Base-by-base conservation (phyloP, 441 rosid genomes). In the Gossypium lobatum region DNA sequence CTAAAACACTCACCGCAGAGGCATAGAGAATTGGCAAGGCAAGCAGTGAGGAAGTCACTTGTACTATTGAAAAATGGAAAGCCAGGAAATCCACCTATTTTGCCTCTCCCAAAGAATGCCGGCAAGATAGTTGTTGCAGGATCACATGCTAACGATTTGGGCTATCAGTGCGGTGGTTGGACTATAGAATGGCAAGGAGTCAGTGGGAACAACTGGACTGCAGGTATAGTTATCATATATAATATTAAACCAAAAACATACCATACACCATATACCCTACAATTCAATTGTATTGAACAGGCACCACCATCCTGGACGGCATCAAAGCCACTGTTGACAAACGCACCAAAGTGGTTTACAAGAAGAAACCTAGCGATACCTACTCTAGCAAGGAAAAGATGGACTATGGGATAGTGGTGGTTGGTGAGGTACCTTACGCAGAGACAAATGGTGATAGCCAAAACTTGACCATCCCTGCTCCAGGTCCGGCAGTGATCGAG, bases 11-110 rank as follows among this genome's bases (percentile, higher is more conserved):
- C 46, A 23, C 34, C 13, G 31, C 63, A 45, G 69, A 23, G 23
- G 5, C 75, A 72, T 61, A 72, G 59, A 25, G 60, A 61, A 20
- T n/a, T 72, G 16, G 75, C 75, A 11, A 58, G 59, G 23, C 48
- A 72, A 72, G 75, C 59, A 13, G 75, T 72, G 9, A 58, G 75
- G 68, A 72, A 72, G 25, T 61, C 75, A 21, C 59, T 46, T 57
- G 69, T 72, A 17, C 50, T 61, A 18, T 61, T 72, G 46, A 72
- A 46, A 21, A 72, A 60, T 26, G 75, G 75, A 20, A 59, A 72
- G 69, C 17, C 54, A 26, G 46, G 57, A 31, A 72, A 25, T 6
- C 20, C 65, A 60, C 75, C 68, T 23, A n/a, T 72, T 17, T 48
- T 72, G n/a, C 75, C 75, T 60, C 75, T 72, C 7, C 57, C 64